Base-by-base conservation (phyloP, 371 early-diverging fungal species). In the Aphelidium insulamus region DNA sequence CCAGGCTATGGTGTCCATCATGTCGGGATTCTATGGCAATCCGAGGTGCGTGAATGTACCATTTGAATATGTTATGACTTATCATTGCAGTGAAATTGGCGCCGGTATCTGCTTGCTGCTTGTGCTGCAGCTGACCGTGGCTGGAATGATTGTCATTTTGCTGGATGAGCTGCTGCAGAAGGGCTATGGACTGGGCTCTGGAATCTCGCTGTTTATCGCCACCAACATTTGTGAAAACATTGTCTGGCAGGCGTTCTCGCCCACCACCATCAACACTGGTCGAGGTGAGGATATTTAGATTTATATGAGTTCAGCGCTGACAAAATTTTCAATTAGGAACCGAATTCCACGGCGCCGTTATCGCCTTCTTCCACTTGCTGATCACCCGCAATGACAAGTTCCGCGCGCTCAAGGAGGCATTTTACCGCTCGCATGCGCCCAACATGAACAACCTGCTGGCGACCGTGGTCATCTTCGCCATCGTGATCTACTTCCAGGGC, bases 161-260 rank as follows among this genome's bases (percentile, higher is more conserved):
- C 66, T 99, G 43, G 99, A 99, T 57, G 99, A 99, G 67, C 71
- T 99, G 43, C 69, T 99, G 39, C 98, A 98, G 62, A 99, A 99
- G 69, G 99, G 99, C n/a, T 99, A 99, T 49, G 99, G 99, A 45
- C 66, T 99, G 36, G 99, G 99, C 20, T 97, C 99, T 21, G 99
- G 99, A 43, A 95, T 98, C 49, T 91, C 92, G 42, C 67, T 99
- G 44, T 99, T 99, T 52, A 95, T 99, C 61, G 99, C 98, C 34
- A 86, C 98, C 44, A 98, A 97, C 61, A 86, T 98, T 44, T 97
- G 98, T 57, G 98, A 99, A 64, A 90, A 69, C 42, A 88, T 99
- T 45, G 72, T 99, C 49, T 99, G 99, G 99, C 86, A 97, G 60
- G 84, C 92, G 10, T 73, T 99, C 46, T 80, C 83, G 39, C 97